Conservation (phyloP, 2,329 filamentous ascomycete genomes). For the Hortaea werneckii region DNA sequence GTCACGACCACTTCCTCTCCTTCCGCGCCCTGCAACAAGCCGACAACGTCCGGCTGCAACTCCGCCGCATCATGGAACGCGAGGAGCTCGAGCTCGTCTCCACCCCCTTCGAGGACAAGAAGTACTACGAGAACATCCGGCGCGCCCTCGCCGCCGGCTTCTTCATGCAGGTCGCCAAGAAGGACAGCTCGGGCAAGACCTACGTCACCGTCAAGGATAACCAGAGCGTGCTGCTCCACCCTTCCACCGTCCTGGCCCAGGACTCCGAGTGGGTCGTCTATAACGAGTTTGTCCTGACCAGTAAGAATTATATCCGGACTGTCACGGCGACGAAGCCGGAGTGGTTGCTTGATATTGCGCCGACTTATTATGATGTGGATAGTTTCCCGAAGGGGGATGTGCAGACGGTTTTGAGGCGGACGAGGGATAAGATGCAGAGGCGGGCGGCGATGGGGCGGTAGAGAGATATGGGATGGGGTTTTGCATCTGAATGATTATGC, state of each 20-base stretch:
- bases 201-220: slow-evolving; percentile 97
- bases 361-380: slow-evolving; percentile 79
- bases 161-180: slow-evolving; percentile 99
- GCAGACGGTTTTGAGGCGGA: slow-evolving; percentile 52
- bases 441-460: not conserved
- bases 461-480: too few species aligned
- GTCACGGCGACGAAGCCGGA: slow-evolving; percentile 87
- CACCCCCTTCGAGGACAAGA: slow-evolving; percentile 86
- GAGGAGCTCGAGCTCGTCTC: slow-evolving; percentile 76
- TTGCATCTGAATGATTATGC: too few species aligned
- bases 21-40: slow-evolving; percentile 81
- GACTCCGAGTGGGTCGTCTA: slow-evolving; percentile 97
- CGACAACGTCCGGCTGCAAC: slow-evolving; percentile 84
- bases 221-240: slow-evolving; percentile 85
- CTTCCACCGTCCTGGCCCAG: slow-evolving; percentile 76
- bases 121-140: slow-evolving; percentile 96
- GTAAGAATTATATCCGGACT: slow-evolving; percentile 94
- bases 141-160: slow-evolving; percentile 86
- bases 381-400: slow-evolving; percentile 79
- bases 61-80: slow-evolving; percentile 95
- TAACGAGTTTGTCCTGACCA: slow-evolving; percentile 96
- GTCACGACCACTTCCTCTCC: slow-evolving; percentile 91
- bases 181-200: slow-evolving; percentile 74
- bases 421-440: slow-evolving; percentile 45
- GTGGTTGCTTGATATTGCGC: slow-evolving; percentile 92